Evolutionary conservation across 176 grass and related monocot species (phyloP), one percentile per base, ranked within the genome.

Genomic region (Zea luxurians): DNA sequence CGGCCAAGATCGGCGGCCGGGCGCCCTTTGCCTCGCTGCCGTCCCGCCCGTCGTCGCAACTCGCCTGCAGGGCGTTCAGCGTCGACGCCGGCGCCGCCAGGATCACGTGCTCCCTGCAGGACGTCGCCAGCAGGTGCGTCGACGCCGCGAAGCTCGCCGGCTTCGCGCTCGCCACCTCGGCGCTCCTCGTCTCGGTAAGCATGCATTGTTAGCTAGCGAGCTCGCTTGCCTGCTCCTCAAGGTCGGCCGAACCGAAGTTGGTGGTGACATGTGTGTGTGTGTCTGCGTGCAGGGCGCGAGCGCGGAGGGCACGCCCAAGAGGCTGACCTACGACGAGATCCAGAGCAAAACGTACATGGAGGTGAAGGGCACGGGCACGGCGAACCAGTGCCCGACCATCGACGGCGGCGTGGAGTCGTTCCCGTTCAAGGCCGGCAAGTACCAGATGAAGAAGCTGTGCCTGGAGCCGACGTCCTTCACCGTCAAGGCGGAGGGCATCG

Each of bases 331-430:
- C 21, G 93, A 96, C 47, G 87, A 96, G 85, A 92, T 96, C 76
- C 90, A 96, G 76, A 96, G 93, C 82, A 86, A 90, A 76, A 96
- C 90, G 13, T 96, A 96, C 90, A 81, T 90, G 90, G 93, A 96
- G 76, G 93, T 96, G 55, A 96, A 96, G 87, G 93, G 93, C 0
- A 96, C 90, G 0, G 93, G 93, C 9, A 96, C 90, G 37, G 93
- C 93, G 43, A 96, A 96, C 79, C 90, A 92, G 78, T 96, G 93
- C 76, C 93, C 93, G 4, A 96, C 87, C 64, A 68, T 96, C 37
- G 79, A 82, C 7, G 80, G 82, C 64, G 93, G 93, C 13, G 80
- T 86, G 1, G 84, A 86, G 0, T 64, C 84, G 6, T 96, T 96
- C 73, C 45, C 87, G 8, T 96, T 96, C 87, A 96, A 96, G 87